Evolutionary conservation across 73 alveolate species (phyloP).

Genomic region (Durusdinium trenchii): DNA sequence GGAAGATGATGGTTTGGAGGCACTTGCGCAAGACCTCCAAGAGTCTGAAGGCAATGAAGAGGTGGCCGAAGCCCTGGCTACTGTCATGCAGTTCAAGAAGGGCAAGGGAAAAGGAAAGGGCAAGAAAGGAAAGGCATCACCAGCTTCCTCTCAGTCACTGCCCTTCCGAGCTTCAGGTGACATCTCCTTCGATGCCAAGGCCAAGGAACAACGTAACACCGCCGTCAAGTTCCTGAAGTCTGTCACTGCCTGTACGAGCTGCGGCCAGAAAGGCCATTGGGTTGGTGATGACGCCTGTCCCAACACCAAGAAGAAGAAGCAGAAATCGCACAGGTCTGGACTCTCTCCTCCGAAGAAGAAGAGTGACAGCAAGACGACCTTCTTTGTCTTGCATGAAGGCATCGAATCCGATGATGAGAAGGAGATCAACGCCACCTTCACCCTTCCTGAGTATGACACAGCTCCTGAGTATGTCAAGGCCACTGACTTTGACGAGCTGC

Average conservation of each 20-base stretch:
- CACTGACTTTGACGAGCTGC: not conserved
- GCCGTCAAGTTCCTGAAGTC: conserved; percentile 41
- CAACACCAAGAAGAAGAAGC: not conserved
- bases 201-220: not conserved
- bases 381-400: not conserved
- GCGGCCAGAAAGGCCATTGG: not conserved
- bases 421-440: no score
- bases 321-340: not conserved
- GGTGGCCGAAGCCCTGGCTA: no score
- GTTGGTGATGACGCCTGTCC: not conserved
- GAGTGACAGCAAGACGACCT: not conserved
- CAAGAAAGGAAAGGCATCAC: no score
- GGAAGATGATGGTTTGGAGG: not conserved
- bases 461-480: not conserved
- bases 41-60: no score
- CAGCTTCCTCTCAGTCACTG: no score
- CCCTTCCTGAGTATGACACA: no score
- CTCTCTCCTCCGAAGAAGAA: not conserved
- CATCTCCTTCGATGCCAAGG: not conserved
- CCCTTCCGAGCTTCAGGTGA: not conserved
- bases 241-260: not conserved
- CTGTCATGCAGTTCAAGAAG: not conserved
- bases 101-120: not conserved
- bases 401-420: not conserved
- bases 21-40: not conserved